Base-by-base conservation (phyloP, 768 basidiomycete genomes). In the Macrolepiota albuminosa region DNA sequence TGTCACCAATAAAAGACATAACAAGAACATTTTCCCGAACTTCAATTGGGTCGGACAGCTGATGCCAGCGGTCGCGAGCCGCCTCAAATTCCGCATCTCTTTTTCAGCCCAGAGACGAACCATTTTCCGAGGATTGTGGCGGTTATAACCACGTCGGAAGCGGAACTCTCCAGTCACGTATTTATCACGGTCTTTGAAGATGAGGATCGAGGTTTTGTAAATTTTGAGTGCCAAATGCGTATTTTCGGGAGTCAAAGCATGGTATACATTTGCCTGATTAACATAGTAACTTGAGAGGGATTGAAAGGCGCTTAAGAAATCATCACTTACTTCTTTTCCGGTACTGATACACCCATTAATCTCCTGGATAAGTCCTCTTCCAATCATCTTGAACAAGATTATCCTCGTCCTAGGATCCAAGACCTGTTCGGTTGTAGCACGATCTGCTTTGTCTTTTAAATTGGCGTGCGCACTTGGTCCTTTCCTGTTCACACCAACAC, bases 61-160 rank as follows among this genome's bases (percentile, higher is more conserved):
- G 54, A 99, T 84, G 0, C 91, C 95, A 21, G 92, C 92, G n/a
- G 86, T 75, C 9, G 83, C 79, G 49, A 99, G 75, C 36, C 97
- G 83, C 69, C 89, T 88, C 62, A 99, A 76, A 70, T 99, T 99
- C 26, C 97, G 86, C 89, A 98, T 90, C 73, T 99, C 97, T 75
- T 99, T 99, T 74, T 99, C 97, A 2, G 97, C 97, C 97, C 97
- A 99, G 3, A 98, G 73, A 16, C 94, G 83, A 21, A 99, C 95
- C 96, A 99, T 98, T 76, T 99, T 99, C 31, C 97, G 85, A 16
- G 97, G 96, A 70, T 98, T 99, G 62, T 83, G 86, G 59, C 88
- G 87, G 69, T 84, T 87, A 73, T 93, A 93, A 29, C 95, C 95
- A 58, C 88, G 83, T 51, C 93, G 82, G 77, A 98, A 98, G n/a